These are phyloP conservation scores for Trametes cingulata DNA, from an alignment of 768 basidiomycete species.

Conservation along the genomic window DNA sequence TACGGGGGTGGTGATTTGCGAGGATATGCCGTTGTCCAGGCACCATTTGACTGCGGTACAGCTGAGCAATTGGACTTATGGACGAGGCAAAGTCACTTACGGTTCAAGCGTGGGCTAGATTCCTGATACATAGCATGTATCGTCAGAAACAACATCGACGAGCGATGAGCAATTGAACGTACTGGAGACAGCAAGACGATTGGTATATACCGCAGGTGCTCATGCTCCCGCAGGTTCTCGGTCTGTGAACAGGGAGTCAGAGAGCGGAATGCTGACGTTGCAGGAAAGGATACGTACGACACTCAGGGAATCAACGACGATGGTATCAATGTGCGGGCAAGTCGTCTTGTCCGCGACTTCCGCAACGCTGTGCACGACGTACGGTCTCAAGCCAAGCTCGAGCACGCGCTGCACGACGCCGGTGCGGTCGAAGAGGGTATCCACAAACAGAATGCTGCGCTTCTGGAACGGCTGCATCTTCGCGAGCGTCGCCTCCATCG, in stretches of 20 bases:
- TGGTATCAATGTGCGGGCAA: constrained; percentile 90
- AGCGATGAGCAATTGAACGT: constrained; percentile 20
- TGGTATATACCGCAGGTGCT: constrained; percentile 95
- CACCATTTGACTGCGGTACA: constrained; percentile 83
- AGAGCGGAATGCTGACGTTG: neutral
- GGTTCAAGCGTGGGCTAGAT: constrained; percentile 70
- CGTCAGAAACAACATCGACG: neutral
- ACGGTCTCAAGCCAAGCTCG: constrained; percentile 77
- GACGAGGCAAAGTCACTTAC: constrained; percentile 46
- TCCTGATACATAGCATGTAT: constrained; percentile 20
- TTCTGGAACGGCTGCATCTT: constrained; percentile 89
- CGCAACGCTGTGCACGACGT: constrained; percentile 74
- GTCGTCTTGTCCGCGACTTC: constrained; percentile 81
- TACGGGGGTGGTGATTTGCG: constrained; percentile 91
- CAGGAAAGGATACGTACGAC: constrained; percentile 56
- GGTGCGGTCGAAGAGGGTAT: constrained; percentile 75
- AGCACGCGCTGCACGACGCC: constrained; percentile 75
- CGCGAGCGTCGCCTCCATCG: constrained; percentile 67
- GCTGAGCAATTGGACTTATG: constrained; percentile 26
- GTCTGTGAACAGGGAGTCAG: constrained; percentile 50
- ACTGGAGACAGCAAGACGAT: constrained; percentile 85
- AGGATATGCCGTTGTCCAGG: constrained; percentile 92
- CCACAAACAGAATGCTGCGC: constrained; percentile 89
- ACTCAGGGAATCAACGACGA: constrained; percentile 86
- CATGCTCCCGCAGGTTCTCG: constrained; percentile 85